Evolutionary conservation across 192 early-diverging fungal genomes (phyloP).

Genomic region (Pilobolus umbonatus): DNA sequence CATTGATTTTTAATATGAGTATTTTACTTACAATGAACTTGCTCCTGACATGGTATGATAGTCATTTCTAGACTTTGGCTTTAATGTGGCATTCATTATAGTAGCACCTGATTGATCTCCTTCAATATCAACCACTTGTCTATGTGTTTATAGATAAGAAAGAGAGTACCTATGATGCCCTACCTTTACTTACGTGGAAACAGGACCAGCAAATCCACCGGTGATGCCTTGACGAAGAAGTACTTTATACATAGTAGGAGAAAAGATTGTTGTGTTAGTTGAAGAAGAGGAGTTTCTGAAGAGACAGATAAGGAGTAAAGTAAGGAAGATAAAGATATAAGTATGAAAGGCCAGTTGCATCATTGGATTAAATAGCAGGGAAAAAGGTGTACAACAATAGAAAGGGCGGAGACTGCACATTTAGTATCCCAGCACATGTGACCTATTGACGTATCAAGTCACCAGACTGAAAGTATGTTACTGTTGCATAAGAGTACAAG

Average conservation of each 20-base stretch:
- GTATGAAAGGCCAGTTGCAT: conserved; percentile 4
- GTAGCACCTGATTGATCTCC: conserved; percentile 27
- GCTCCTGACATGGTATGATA: conserved; percentile 17
- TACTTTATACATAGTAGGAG: too few relatives aligned
- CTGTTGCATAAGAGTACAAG: too few relatives aligned
- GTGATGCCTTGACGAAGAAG: conserved; percentile 31
- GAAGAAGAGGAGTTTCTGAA: not conserved
- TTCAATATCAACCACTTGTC: conserved; percentile 30
- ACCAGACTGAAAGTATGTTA: too few relatives aligned
- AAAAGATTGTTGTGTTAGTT: not conserved
- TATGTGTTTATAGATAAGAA: conserved; percentile 3
- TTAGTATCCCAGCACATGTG: conserved; percentile 7
- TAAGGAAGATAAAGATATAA: conserved; percentile 5
- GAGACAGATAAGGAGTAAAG: conserved; percentile 2
- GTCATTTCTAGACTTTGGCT: conserved; percentile 16
- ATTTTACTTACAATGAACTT: conserved; percentile 23
- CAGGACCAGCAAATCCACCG: conserved; percentile 32
- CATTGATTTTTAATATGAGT: not conserved
- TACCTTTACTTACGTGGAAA: conserved; percentile 21
- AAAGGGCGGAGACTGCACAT: conserved; percentile 1
- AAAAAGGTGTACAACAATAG: not conserved
- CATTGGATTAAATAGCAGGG: not conserved
- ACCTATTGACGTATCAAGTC: not conserved
- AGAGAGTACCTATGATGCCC: not conserved
- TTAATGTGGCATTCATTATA: conserved; percentile 22